Evolutionary conservation across 352 stramenopile species (phyloP).

Genomic region (Phytophthora megakarya): DNA sequence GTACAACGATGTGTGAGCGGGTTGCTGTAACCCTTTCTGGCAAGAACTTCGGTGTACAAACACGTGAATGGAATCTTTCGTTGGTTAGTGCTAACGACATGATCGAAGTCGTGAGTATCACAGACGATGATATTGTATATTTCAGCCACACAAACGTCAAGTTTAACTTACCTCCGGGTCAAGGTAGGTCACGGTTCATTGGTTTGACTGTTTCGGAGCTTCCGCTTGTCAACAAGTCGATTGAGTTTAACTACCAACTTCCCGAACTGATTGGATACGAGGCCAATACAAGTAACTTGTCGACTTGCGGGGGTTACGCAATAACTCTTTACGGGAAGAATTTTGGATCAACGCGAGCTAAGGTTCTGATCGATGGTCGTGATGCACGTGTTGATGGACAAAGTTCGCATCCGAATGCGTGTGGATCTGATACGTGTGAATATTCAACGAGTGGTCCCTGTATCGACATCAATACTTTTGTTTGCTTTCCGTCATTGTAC

Average conservation of each 20-base stretch:
- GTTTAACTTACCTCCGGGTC: conserved; percentile 55
- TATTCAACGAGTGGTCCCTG: conserved; percentile 59
- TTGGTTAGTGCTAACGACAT: conserved; percentile 26
- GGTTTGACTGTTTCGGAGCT: conserved; percentile 43
- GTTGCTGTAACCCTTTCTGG: conserved; percentile 50
- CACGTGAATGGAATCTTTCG: conserved; percentile 50
- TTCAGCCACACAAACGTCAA: conserved; percentile 66
- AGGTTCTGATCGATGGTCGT: conserved; percentile 56
- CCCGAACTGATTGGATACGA: conserved; percentile 47
- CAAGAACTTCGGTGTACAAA: conserved; percentile 57
- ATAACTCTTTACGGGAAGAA: conserved; percentile 68
- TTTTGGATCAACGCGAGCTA: conserved; percentile 49
- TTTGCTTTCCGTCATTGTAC: conserved; percentile 62
- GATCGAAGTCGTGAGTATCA: conserved; percentile 42
- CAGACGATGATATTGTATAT: conserved; percentile 45
- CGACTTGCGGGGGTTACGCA: conserved; percentile 63
- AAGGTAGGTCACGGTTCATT: conserved; percentile 50
- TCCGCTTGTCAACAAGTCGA: conserved; percentile 33
- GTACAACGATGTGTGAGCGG: conserved; percentile 52
- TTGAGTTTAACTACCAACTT: conserved; percentile 49
- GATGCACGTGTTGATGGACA: conserved; percentile 54
- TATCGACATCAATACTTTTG: conserved; percentile 43
- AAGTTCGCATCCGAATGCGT: conserved; percentile 47
- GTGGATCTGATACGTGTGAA: conserved; percentile 36
- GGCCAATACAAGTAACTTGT: conserved; percentile 55